Evolutionary conservation across 768 basidiomycete genomes (phyloP).

Genomic region (Xerocomellus dryophilus): DNA sequence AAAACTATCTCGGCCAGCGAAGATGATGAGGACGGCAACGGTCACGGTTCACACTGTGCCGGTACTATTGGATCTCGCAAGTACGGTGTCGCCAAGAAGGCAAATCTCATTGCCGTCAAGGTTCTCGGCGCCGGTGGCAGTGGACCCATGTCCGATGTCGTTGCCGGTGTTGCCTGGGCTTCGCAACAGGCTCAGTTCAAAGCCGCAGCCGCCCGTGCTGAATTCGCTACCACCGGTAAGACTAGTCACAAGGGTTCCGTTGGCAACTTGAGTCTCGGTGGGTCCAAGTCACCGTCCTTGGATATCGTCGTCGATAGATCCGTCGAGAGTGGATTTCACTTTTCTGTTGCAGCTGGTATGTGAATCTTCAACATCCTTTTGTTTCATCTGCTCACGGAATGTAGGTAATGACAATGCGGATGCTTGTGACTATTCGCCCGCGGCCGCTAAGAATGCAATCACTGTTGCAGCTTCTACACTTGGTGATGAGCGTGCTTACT

Average conservation of each 20-base stretch:
- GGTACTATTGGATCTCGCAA: slow-evolving; percentile 92
- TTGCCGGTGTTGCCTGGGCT: slow-evolving; percentile 85
- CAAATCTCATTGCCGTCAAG: slow-evolving; percentile 87
- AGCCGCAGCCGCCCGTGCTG: slow-evolving; percentile 57
- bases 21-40: slow-evolving; percentile 87
- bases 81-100: slow-evolving; percentile 96
- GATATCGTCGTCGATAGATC: slow-evolving; percentile 85
- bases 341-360: slow-evolving; percentile 92
- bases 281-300: slow-evolving; percentile 83
- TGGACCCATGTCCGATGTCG: slow-evolving; percentile 92
- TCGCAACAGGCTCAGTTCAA: slow-evolving; percentile 50
- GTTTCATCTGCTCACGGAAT: background rate
- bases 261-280: slow-evolving; percentile 97
- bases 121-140: slow-evolving; percentile 93
- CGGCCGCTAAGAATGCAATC: slow-evolving; percentile 81
- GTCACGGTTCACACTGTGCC: slow-evolving; percentile 93
- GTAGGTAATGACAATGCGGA: slow-evolving; percentile 80
- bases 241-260: slow-evolving; percentile 91
- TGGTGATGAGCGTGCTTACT: slow-evolving; percentile 78
- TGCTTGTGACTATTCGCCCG: slow-evolving; percentile 92
- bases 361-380: slow-evolving; percentile 8
- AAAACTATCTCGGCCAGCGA: slow-evolving; percentile 86
- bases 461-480: slow-evolving; percentile 93
- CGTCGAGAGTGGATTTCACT: slow-evolving; percentile 83
- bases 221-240: slow-evolving; percentile 69